Percentiles rank a stretch among this genome's conserved stretches.
These are phyloP conservation scores for Aristolochia californica DNA, from an alignment of 164 flowering plant genomes.

Conservation along the genomic window DNA sequence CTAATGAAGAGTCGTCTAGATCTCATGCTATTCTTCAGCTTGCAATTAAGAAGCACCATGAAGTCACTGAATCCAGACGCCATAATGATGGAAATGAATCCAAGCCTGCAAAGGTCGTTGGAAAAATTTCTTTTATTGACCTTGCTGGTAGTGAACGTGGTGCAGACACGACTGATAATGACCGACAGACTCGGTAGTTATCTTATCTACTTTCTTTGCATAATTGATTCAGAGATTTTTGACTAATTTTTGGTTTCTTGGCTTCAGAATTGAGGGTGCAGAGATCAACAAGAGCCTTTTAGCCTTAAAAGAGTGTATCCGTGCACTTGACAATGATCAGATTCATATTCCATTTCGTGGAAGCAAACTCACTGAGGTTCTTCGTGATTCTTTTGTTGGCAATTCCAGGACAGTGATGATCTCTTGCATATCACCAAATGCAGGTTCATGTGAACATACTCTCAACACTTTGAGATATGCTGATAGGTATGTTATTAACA, in stretches of 20 bases:
- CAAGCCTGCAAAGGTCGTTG: constrained; percentile 65
- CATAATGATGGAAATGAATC: constrained; percentile 60
- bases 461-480: constrained; percentile 98
- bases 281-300: constrained; percentile 98
- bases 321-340: constrained; percentile 99
- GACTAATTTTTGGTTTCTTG: neutral
- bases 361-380: constrained; percentile 99
- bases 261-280: constrained; percentile 91
- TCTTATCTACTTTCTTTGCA: neutral
- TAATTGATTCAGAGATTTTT: neutral
- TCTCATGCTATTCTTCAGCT: constrained; percentile 98
- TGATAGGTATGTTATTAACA: constrained; percentile 45
- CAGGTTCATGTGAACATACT: constrained; percentile 98
- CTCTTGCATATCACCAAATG: constrained; percentile 98
- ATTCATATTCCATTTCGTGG: constrained; percentile 98
- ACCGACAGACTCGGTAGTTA: constrained; percentile 78
- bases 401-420: constrained; percentile 98
- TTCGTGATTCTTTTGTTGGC: constrained; percentile 98
- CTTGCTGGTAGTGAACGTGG: constrained; percentile 99
- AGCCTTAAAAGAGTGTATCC: constrained; percentile 98
- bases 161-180: constrained; percentile 98
- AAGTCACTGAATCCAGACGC: constrained; percentile 65
- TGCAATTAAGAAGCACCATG: constrained; percentile 74
- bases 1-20: constrained; percentile 97
- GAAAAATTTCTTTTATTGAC: constrained; percentile 96